Evolutionary conservation across 2,329 filamentous ascomycete genomes (phyloP).

Genomic region (Magnaporthiopsis rhizophila): DNA sequence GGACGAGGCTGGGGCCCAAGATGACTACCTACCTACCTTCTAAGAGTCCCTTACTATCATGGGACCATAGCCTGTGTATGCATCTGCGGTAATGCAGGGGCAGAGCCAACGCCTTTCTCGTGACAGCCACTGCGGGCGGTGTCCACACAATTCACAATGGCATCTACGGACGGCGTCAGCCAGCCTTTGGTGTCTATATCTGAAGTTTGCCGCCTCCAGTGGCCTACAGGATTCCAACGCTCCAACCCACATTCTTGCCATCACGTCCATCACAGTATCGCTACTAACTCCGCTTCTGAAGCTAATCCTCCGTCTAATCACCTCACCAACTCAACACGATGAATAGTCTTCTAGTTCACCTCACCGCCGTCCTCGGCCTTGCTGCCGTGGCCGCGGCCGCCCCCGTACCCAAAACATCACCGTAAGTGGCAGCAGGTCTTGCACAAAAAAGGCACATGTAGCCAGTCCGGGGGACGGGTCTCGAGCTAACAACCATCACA

Average conservation of each 20-base stretch:
- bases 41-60: background rate
- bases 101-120: background rate
- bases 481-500: background rate
- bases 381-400: background rate
- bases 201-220: background rate
- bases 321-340: background rate
- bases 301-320: background rate
- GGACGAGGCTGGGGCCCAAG: no score
- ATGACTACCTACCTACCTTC: background rate
- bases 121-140: background rate
- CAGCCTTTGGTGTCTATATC: background rate
- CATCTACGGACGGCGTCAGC: background rate
- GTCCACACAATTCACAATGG: background rate
- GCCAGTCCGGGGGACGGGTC: background rate
- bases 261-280: background rate
- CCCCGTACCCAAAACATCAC: background rate
- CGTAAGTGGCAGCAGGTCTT: background rate
- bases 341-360: background rate
- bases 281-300: background rate
- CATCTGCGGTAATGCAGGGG: background rate
- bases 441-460: background rate
- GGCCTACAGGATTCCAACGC: background rate
- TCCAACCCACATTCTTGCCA: background rate
- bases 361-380: background rate
- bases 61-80: background rate